phyloP scores from a whole-genome alignment of 129 eudicot genomes.

The Scalesia atractyloides region DNA sequence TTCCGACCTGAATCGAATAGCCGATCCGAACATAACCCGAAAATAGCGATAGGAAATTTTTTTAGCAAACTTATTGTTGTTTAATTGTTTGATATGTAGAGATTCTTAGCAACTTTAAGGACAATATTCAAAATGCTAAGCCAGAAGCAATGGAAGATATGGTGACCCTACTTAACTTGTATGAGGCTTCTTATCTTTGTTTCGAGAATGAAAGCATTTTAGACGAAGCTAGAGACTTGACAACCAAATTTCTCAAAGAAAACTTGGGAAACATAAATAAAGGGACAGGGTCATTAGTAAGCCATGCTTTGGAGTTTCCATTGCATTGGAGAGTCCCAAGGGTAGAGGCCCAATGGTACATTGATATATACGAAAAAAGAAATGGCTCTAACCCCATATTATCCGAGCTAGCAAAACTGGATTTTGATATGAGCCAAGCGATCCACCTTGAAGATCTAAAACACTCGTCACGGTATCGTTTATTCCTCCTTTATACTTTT shows the following conservation, averaged over 20 bases:
- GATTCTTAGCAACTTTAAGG: constrained; percentile 2
- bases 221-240: constrained; percentile 4
- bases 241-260: not conserved
- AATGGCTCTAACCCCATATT: not conserved
- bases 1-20: too few relatives aligned
- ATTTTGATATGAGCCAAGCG: constrained; percentile 14
- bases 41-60: too few relatives aligned
- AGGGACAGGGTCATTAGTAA: too few relatives aligned
- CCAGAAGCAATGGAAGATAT: not conserved
- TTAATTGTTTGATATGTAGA: not conserved
- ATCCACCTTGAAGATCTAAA: constrained; percentile 14
- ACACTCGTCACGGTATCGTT: constrained; percentile 12
- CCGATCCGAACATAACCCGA: too few relatives aligned
- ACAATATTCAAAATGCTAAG: not conserved
- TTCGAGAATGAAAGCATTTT: not conserved
- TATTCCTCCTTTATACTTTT: not conserved
- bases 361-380: not conserved
- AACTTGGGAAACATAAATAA: not conserved
- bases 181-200: constrained; percentile 7
- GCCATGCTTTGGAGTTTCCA: too few relatives aligned
- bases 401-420: constrained; percentile 12
- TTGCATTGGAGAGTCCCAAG: not conserved
- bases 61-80: too few relatives aligned
- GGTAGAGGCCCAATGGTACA: constrained; percentile 20
- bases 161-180: not conserved